Conservation (phyloP, 2,329 filamentous ascomycete genomes). For the Trichoderma sp. region DNA sequence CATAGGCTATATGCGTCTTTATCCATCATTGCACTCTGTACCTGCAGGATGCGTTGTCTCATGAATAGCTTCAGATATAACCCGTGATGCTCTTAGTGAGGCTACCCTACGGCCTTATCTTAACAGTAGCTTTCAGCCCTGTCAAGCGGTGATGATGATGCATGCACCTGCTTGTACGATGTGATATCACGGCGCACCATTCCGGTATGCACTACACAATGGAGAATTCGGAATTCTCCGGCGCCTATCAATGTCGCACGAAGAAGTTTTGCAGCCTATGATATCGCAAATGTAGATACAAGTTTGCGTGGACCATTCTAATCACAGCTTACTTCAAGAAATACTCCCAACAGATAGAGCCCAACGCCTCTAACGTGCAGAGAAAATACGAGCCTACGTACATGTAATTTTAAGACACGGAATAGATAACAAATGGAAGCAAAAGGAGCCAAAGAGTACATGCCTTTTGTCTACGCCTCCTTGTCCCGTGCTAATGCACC, state of each 20-base stretch:
- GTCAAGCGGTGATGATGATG: background rate
- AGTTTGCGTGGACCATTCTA: background rate
- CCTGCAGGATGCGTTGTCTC: background rate
- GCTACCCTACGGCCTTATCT: background rate
- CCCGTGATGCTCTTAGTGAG: background rate
- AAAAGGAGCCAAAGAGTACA: background rate
- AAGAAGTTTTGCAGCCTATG: background rate
- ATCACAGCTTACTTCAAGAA: background rate
- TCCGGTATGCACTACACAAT: background rate
- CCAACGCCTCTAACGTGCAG: background rate
- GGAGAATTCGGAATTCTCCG: background rate
- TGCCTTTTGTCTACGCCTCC: background rate
- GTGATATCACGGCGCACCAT: background rate
- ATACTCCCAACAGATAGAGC: background rate
- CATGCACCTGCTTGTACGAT: background rate
- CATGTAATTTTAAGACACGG: background rate
- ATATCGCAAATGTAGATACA: background rate
- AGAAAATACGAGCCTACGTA: background rate
- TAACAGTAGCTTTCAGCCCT: background rate
- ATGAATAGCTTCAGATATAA: background rate
- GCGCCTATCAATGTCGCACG: background rate
- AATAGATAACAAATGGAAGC: background rate
- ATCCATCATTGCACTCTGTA: background rate
- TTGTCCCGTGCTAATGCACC: conserved; percentile 1
- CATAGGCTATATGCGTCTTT: background rate